Evolutionary conservation across 2,329 filamentous ascomycete species (phyloP).

Genomic region (Botrytis elliptica): DNA sequence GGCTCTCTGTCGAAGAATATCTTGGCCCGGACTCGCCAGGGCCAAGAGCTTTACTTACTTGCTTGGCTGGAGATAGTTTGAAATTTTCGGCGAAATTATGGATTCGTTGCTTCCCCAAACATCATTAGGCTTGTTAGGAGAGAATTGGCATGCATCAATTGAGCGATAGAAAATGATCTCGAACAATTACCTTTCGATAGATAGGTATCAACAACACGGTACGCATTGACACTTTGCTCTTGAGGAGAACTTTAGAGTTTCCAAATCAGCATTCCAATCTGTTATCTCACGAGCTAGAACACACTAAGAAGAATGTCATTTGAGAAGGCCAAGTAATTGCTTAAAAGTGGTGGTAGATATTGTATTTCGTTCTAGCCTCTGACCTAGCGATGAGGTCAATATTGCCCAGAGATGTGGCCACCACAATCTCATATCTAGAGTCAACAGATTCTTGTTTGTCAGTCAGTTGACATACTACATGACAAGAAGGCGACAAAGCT

Average conservation of each 20-base stretch:
- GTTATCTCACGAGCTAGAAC: not conserved
- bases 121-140: not conserved
- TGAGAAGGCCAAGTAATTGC: not conserved
- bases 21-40: not conserved
- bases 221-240: not conserved
- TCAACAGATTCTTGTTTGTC: not conserved
- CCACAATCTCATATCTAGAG: not conserved
- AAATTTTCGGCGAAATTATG: slow-evolving; percentile 5
- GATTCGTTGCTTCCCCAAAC: not conserved
- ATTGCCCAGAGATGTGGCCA: not conserved
- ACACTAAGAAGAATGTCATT: not conserved
- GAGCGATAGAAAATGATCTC: not conserved
- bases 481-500: not conserved
- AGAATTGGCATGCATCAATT: slow-evolving; percentile 5
- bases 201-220: not conserved
- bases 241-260: not conserved
- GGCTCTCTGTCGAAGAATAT: not conserved
- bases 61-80: not conserved
- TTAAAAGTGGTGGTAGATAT: not conserved
- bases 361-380: not conserved
- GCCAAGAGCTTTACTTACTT: not conserved
- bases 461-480: not conserved
- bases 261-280: not conserved
- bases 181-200: not conserved
- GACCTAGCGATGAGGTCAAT: not conserved